These are phyloP conservation scores for Fimicolochytrium jonesii DNA, from an alignment of 192 early-diverging fungal genomes.

Conservation along the genomic window DNA sequence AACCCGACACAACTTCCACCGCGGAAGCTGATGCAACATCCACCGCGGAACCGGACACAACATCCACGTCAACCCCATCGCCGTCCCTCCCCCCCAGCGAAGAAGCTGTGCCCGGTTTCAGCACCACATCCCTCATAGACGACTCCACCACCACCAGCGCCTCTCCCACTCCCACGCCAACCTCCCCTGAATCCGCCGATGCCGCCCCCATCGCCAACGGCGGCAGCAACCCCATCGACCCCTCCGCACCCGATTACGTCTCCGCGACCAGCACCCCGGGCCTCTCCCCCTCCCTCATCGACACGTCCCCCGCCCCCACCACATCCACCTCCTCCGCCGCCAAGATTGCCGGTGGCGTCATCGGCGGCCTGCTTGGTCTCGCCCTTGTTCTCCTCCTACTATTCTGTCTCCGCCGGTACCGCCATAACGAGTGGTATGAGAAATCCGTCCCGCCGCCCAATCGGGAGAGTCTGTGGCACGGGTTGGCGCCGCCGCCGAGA, in stretches of 20 bases:
- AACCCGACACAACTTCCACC: neutral
- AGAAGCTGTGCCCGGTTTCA: neutral
- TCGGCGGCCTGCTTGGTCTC: neutral
- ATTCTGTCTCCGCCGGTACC: neutral
- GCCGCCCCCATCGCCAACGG: neutral
- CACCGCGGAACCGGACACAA: neutral
- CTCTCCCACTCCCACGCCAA: conserved; percentile 1
- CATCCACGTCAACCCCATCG: neutral
- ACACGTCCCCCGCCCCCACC: neutral
- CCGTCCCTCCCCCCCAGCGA: neutral
- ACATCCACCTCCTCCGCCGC: neutral
- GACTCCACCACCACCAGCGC: neutral
- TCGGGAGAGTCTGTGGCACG: neutral
- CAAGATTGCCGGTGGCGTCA: neutral
- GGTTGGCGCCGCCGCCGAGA: neutral
- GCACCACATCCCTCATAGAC: neutral
- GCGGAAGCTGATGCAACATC: neutral
- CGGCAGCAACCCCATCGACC: neutral
- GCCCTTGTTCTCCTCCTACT: neutral
- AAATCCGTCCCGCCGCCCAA: conserved; percentile 1
- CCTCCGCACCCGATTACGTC: neutral
- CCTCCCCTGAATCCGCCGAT: neutral
- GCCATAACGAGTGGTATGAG: conserved; percentile 4
- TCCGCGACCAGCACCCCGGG: neutral
- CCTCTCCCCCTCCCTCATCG: neutral